phyloP scores from a whole-genome alignment of 495 filamentous ascomycete genomes.

The Pyrenopolyporus hunteri region DNA sequence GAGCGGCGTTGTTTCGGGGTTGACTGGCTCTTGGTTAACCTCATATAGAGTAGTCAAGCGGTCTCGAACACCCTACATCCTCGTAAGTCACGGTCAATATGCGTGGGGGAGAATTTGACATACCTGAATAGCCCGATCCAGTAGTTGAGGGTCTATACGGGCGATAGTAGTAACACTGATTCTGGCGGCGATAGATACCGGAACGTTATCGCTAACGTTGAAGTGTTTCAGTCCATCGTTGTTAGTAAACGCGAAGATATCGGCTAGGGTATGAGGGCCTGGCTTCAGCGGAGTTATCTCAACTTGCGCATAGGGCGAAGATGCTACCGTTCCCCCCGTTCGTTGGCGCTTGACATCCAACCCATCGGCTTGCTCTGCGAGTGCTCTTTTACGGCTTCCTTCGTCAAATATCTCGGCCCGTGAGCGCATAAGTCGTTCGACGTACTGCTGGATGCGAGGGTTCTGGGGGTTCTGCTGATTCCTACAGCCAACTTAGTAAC shows the following conservation, averaged over 20 bases:
- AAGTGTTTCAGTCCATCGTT: slow-evolving; percentile 76
- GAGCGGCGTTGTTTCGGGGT: slow-evolving; percentile 55
- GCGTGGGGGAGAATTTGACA: slow-evolving; percentile 55
- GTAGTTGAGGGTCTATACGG: slow-evolving; percentile 63
- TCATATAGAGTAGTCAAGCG: slow-evolving; percentile 47
- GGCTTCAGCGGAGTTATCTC: slow-evolving; percentile 70
- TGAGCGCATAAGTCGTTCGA: slow-evolving; percentile 76
- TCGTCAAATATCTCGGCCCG: slow-evolving; percentile 79
- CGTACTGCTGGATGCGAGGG: slow-evolving; percentile 79
- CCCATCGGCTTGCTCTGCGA: slow-evolving; percentile 69
- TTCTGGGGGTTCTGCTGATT: slow-evolving; percentile 74
- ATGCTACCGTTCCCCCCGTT: slow-evolving; percentile 35
- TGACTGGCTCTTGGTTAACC: slow-evolving; percentile 49
- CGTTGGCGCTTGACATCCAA: slow-evolving; percentile 54
- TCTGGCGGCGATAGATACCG: slow-evolving; percentile 72
- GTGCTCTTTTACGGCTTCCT: slow-evolving; percentile 73
- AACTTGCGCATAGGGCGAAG: slow-evolving; percentile 48
- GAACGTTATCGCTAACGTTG: slow-evolving; percentile 75
- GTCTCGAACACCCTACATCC: slow-evolving; percentile 45
- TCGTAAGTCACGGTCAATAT: slow-evolving; percentile 47
- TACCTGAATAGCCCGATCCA: slow-evolving; percentile 73
- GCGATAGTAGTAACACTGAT: slow-evolving; percentile 76
- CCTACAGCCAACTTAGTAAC: slow-evolving; percentile 51
- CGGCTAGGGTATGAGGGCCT: slow-evolving; percentile 75
- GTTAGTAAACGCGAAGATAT: slow-evolving; percentile 82